A percentile compares a stretch with the other conserved stretches of the same genome.
Evolutionary conservation across 1,139 yeast genomes (phyloP).

Genomic region (Candida albicans): DNA sequence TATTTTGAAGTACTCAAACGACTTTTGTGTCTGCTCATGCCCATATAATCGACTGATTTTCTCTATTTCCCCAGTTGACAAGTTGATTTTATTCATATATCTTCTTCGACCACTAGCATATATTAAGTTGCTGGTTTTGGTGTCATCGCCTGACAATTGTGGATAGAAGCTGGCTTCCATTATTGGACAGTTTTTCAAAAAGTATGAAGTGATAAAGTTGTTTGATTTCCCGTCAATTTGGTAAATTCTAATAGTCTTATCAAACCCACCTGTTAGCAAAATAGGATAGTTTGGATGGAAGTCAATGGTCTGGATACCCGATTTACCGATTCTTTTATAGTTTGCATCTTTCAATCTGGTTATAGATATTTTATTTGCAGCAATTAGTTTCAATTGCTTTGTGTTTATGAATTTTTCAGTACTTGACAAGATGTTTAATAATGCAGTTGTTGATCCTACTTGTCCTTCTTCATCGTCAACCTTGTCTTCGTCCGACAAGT

Average conservation of each 20-base stretch:
- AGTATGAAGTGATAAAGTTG: slow-evolving; percentile 77
- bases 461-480: slow-evolving; percentile 38
- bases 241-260: slow-evolving; percentile 79
- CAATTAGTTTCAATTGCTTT: slow-evolving; percentile 57
- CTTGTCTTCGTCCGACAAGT: slow-evolving; percentile 21
- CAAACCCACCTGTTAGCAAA: slow-evolving; percentile 88
- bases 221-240: slow-evolving; percentile 91
- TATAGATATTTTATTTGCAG: slow-evolving; percentile 72
- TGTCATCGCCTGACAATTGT: not conserved
- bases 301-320: slow-evolving; percentile 79
- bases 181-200: slow-evolving; percentile 76
- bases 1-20: slow-evolving; percentile 82
- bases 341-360: slow-evolving; percentile 86
- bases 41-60: slow-evolving; percentile 90
- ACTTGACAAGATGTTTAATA: slow-evolving; percentile 53
- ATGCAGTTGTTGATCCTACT: slow-evolving; percentile 21
- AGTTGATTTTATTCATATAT: slow-evolving; percentile 90
- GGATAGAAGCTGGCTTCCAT: slow-evolving; percentile 69
- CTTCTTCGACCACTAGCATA: slow-evolving; percentile 91
- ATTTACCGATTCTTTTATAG: slow-evolving; percentile 60
- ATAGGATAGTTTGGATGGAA: slow-evolving; percentile 89
- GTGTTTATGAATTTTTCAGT: slow-evolving; percentile 57
- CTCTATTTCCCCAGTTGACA: slow-evolving; percentile 71
- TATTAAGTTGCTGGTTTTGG: slow-evolving; percentile 41
- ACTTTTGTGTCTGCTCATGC: slow-evolving; percentile 77